These are phyloP conservation scores for Chloris gayana DNA, from an alignment of 176 grass and related monocot genomes.

Conservation along the genomic window DNA sequence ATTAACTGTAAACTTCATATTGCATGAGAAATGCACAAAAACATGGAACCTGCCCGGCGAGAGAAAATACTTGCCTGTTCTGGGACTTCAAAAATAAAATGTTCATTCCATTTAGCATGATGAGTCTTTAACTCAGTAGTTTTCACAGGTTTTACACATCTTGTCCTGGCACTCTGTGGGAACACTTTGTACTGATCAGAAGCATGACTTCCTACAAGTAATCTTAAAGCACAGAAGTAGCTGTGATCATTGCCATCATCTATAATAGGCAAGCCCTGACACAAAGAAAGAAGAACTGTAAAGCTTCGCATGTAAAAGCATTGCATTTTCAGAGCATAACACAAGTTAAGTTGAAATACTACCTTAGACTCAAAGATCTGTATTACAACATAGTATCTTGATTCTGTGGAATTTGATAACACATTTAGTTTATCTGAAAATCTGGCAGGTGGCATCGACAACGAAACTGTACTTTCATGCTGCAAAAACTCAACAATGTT, in stretches of 20 bases:
- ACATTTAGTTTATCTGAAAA: slow-evolving; percentile 90
- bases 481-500: slow-evolving; percentile 60
- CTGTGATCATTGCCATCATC: slow-evolving; percentile 94
- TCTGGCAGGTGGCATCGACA: slow-evolving; percentile 85
- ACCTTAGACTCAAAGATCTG: slow-evolving; percentile 95
- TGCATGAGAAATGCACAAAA: background rate
- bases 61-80: slow-evolving; percentile 58
- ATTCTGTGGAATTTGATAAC: slow-evolving; percentile 68
- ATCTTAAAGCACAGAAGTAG: slow-evolving; percentile 92
- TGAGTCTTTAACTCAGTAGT: slow-evolving; percentile 43
- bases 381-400: slow-evolving; percentile 92
- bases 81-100: slow-evolving; percentile 99
- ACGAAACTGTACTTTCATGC: slow-evolving; percentile 63
- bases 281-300: slow-evolving; percentile 32
- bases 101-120: slow-evolving; percentile 90
- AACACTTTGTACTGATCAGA: slow-evolving; percentile 93
- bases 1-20: background rate
- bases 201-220: slow-evolving; percentile 76
- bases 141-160: slow-evolving; percentile 80
- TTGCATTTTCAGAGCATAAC: slow-evolving; percentile 6
- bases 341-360: background rate
- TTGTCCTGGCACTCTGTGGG: slow-evolving; percentile 98
- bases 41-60: background rate
- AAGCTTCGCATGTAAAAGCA: slow-evolving; percentile 35
- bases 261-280: slow-evolving; percentile 78